phyloP scores from a whole-genome alignment of 805 yeast genomes.

The Metschnikowia dekortorum region DNA sequence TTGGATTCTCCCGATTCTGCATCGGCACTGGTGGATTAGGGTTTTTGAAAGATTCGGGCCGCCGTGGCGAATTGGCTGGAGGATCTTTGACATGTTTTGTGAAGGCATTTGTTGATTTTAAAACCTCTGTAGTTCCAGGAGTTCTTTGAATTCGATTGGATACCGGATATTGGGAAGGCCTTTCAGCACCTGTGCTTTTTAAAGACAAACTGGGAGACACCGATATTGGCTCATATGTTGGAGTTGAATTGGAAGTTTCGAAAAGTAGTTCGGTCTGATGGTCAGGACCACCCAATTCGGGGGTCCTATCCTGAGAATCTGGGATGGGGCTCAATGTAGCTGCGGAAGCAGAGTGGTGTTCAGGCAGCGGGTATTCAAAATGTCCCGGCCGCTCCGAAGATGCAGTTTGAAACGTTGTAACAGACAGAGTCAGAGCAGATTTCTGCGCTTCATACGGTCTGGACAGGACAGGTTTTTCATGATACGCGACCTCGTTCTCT shows the following conservation, averaged over 20 bases:
- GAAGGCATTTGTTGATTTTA: not conserved
- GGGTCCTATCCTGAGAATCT: not conserved
- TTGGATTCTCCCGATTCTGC: not conserved
- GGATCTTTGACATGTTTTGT: not conserved
- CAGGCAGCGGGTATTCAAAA: not conserved
- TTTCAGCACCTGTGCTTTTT: not conserved
- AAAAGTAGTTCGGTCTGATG: not conserved
- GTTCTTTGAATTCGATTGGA: not conserved
- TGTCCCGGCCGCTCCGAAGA: not conserved
- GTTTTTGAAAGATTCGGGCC: not conserved
- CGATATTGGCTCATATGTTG: constrained; percentile 1
- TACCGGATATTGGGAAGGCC: not conserved
- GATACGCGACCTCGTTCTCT: not conserved
- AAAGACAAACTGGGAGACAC: constrained; percentile 3
- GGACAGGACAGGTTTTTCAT: too few species aligned
- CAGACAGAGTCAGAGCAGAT: constrained; percentile 36
- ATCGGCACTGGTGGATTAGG: not conserved
- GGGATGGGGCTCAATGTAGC: not conserved
- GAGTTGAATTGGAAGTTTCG: not conserved
- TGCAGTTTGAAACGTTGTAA: constrained; percentile 34
- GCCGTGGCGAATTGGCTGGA: not conserved
- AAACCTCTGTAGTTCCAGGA: not conserved
- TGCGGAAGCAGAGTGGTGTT: not conserved
- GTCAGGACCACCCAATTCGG: not conserved
- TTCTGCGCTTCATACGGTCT: not conserved